Percentiles rank a stretch among this genome's conserved stretches.
phyloP scores from a whole-genome alignment of 768 basidiomycete genomes.

The Macrolepiota dolichaula region DNA sequence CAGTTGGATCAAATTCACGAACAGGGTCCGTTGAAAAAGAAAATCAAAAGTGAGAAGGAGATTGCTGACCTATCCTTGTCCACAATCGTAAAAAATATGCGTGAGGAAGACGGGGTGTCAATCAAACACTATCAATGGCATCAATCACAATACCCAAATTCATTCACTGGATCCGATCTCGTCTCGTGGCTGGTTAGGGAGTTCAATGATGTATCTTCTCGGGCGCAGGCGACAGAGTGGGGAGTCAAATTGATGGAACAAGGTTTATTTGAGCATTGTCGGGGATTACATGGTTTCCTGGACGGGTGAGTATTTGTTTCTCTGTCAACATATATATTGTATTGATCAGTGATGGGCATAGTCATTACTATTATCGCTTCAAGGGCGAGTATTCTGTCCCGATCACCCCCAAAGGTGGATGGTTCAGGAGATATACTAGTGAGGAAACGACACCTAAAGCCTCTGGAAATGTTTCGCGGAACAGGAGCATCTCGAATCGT shows the following conservation, averaged over 20 bases:
- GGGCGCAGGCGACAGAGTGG: conserved; percentile 78
- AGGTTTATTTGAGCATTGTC: conserved; percentile 84
- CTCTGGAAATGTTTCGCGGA: conserved; percentile 30
- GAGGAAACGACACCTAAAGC: conserved; percentile 34
- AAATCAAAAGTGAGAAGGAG: conserved; percentile 75
- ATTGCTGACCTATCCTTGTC: conserved; percentile 61
- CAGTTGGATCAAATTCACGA: conserved; percentile 81
- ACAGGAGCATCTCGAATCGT: conserved; percentile 23
- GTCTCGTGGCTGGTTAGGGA: conserved; percentile 91
- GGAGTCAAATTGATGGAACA: conserved; percentile 74
- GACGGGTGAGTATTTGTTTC: conserved; percentile 63
- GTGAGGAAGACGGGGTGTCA: conserved; percentile 77
- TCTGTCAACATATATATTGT: background rate
- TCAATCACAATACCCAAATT: conserved; percentile 64
- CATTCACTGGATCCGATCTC: conserved; percentile 87
- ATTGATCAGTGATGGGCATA: conserved; percentile 23
- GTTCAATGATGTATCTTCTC: conserved; percentile 82
- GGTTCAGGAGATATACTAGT: conserved; percentile 63
- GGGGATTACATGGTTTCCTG: conserved; percentile 75
- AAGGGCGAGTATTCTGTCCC: conserved; percentile 73
- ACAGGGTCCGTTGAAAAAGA: conserved; percentile 71
- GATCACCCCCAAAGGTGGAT: conserved; percentile 60
- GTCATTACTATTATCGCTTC: conserved; percentile 87
- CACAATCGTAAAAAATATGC: conserved; percentile 79
- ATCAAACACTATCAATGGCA: conserved; percentile 90